These are phyloP conservation scores for Maudiozyma serrabonitensis DNA, from an alignment of 805 yeast genomes.

Conservation along the genomic window DNA sequence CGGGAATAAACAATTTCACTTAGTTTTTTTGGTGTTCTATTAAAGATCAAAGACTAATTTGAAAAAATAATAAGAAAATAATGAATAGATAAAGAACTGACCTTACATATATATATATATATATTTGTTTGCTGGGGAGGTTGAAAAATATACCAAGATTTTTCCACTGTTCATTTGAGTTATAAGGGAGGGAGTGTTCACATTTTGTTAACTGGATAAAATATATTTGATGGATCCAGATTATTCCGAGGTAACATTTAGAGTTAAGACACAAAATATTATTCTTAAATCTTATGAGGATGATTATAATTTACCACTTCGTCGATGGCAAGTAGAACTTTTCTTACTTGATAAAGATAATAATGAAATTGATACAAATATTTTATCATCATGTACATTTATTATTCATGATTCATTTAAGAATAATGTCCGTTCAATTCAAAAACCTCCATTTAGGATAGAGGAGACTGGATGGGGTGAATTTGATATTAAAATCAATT, in stretches of 20 bases:
- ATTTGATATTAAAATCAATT: slow-evolving; percentile 70
- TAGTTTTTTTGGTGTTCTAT: too few species aligned
- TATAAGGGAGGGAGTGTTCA: too few species aligned
- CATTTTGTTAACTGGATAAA: too few species aligned
- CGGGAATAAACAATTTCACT: too few species aligned
- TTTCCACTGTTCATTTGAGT: too few species aligned
- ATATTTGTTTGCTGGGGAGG: too few species aligned
- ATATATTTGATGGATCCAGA: background rate
- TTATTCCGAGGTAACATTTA: slow-evolving; percentile 1
- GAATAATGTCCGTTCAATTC: slow-evolving; percentile 67
- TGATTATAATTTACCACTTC: slow-evolving; percentile 77
- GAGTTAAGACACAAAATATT: slow-evolving; percentile 80
- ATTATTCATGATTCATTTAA: slow-evolving; percentile 87
- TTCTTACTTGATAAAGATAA: slow-evolving; percentile 65
- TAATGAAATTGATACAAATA: slow-evolving; percentile 67
- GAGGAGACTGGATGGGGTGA: slow-evolving; percentile 98
- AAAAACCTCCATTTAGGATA: slow-evolving; percentile 69
- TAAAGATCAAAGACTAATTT: too few species aligned
- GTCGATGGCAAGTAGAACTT: slow-evolving; percentile 79
- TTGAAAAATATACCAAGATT: too few species aligned
- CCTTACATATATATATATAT: too few species aligned
- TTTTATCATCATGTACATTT: slow-evolving; percentile 81
- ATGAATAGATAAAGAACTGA: too few species aligned
- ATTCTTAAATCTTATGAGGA: slow-evolving; percentile 21
- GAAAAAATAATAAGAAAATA: too few species aligned